These are phyloP conservation scores for Fomitopsis schrenkii DNA, from an alignment of 1,284 basidiomycete species.

Conservation along the genomic window DNA sequence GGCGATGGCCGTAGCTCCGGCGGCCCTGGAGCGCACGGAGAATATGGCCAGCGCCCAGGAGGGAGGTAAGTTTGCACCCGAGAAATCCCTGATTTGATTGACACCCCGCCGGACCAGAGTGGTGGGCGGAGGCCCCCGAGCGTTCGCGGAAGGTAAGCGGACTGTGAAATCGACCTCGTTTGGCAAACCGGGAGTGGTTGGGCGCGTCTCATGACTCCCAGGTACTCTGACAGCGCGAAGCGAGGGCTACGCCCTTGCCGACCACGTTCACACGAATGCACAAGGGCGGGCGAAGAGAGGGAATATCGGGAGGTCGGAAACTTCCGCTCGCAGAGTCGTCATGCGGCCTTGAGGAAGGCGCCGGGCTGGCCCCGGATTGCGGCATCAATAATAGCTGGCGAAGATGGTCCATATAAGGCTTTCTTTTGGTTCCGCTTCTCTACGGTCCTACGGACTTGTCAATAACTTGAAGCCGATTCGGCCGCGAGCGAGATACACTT, in stretches of 20 bases:
- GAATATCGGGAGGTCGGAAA: conserved; percentile 16
- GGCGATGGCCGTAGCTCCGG: neutral
- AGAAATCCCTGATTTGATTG: neutral
- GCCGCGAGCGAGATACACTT: neutral
- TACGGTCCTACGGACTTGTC: neutral
- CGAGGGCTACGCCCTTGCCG: neutral
- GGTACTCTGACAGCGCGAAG: neutral
- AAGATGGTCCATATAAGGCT: neutral
- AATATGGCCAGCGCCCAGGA: neutral
- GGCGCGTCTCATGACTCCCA: neutral
- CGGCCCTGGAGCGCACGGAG: conserved; percentile 1
- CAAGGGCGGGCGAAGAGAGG: neutral
- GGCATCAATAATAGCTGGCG: neutral
- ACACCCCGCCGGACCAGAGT: neutral
- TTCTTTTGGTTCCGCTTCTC: neutral
- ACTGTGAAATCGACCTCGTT: neutral
- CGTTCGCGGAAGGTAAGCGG: conserved; percentile 7
- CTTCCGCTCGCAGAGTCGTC: conserved; percentile 16
- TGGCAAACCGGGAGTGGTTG: conserved; percentile 1
- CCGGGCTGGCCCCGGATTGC: conserved; percentile 17
- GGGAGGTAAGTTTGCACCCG: neutral
- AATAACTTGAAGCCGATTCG: neutral
- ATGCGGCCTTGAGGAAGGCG: conserved; percentile 13
- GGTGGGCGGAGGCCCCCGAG: neutral
- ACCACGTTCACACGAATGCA: neutral